Conservation (phyloP, 192 early-diverging fungal genomes). For the Phlyctochytrium planicorne region DNA sequence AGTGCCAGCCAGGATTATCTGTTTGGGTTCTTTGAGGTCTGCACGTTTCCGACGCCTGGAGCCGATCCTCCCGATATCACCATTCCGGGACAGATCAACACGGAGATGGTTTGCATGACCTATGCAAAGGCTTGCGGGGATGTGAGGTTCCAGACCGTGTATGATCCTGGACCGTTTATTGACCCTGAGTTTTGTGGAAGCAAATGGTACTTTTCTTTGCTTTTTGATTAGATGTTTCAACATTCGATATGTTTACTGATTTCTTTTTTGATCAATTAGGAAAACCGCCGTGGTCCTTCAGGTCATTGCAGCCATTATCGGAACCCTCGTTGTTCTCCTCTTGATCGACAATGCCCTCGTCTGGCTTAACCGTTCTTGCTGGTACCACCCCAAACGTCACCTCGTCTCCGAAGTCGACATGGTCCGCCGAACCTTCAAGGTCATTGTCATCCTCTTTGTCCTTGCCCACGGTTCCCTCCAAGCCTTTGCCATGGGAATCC, state of each 20-base stretch:
- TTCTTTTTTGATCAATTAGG: too few species aligned
- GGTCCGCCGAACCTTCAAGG: background rate
- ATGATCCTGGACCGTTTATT: background rate
- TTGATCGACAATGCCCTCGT: conserved; percentile 6
- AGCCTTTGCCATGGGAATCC: background rate
- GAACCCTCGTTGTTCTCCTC: background rate
- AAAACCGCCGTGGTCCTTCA: background rate
- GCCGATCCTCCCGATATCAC: background rate
- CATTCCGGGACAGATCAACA: background rate
- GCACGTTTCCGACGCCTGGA: background rate
- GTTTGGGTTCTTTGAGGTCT: background rate
- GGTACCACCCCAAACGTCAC: background rate
- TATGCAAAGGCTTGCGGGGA: background rate
- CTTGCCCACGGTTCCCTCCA: background rate
- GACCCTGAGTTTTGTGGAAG: background rate
- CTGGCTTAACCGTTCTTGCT: background rate
- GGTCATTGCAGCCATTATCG: background rate
- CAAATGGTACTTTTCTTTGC: too few species aligned
- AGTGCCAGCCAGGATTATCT: background rate
- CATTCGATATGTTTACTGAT: too few species aligned
- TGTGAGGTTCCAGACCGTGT: background rate
- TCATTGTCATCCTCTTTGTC: background rate
- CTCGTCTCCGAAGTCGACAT: background rate
- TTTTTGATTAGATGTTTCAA: too few species aligned
- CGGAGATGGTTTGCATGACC: background rate